These are phyloP conservation scores for Auricularia sp. DNA, from an alignment of 768 basidiomycete genomes.

Conservation along the genomic window DNA sequence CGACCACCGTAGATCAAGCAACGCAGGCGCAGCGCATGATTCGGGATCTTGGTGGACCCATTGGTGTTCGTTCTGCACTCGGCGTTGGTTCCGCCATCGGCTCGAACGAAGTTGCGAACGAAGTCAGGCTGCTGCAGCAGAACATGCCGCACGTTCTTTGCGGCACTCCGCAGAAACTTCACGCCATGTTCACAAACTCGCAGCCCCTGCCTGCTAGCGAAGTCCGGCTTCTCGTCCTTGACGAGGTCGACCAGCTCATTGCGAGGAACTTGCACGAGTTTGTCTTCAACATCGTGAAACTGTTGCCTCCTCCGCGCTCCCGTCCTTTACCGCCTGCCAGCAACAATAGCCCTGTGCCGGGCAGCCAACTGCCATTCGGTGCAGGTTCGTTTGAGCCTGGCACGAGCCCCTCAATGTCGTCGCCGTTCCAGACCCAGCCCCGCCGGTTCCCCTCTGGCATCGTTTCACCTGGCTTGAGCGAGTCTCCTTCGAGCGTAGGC, in stretches of 20 bases:
- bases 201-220: conserved; percentile 73
- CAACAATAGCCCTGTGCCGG: neutral
- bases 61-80: conserved; percentile 84
- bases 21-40: conserved; percentile 95
- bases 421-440: conserved; percentile 22
- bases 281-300: conserved; percentile 86
- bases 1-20: conserved; percentile 97
- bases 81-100: conserved; percentile 69
- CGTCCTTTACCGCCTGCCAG: conserved; percentile 38
- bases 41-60: conserved; percentile 84
- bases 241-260: conserved; percentile 97
- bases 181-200: conserved; percentile 77
- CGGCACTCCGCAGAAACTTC: conserved; percentile 93
- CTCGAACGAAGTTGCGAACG: conserved; percentile 56
- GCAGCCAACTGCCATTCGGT: conserved; percentile 12
- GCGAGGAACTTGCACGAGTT: conserved; percentile 94
- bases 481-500: neutral
- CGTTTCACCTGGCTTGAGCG: conserved; percentile 8
- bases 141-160: conserved; percentile 93
- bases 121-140: conserved; percentile 75
- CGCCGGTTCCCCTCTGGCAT: conserved; percentile 34
- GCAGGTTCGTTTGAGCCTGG: conserved; percentile 19
- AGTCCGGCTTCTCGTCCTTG: conserved; percentile 87
- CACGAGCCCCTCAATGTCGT: neutral
- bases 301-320: conserved; percentile 81